Percentiles rank a stretch among this genome's conserved stretches.
Evolutionary conservation across 2,329 filamentous ascomycete species (phyloP).

Genomic region (Cercospora berteroae): DNA sequence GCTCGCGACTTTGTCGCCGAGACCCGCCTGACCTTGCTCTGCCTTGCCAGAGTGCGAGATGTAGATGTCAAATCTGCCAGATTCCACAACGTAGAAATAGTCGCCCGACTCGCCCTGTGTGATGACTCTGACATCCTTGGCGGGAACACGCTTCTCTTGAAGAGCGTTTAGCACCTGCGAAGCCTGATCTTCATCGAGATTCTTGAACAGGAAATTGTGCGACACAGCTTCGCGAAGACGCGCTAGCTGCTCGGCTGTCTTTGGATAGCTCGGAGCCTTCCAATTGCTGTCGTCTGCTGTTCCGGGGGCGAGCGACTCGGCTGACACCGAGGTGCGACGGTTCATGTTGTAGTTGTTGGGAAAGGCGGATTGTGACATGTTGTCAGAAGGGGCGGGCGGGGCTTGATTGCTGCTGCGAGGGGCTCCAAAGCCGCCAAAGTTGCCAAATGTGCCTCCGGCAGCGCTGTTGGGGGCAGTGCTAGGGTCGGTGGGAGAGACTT

Average conservation of each 20-base stretch:
- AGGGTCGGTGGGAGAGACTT: constrained; percentile 47
- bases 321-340: constrained; percentile 91
- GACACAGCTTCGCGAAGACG: constrained; percentile 79
- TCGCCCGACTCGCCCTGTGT: constrained; percentile 93
- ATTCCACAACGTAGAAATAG: constrained; percentile 96
- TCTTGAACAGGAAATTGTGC: constrained; percentile 89
- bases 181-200: constrained; percentile 91
- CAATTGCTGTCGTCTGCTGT: constrained; percentile 83
- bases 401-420: constrained; percentile 35
- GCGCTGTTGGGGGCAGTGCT: constrained; percentile 31
- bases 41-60: constrained; percentile 76
- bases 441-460: constrained; percentile 34
- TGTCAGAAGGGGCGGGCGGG: constrained; percentile 41
- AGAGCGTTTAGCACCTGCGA: constrained; percentile 83
- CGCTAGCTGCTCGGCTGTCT: constrained; percentile 74
- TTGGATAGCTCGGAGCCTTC: constrained; percentile 80
- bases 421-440: constrained; percentile 35
- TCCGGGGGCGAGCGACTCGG: constrained; percentile 89
- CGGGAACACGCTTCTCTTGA: constrained; percentile 91
- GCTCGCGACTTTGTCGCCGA: constrained; percentile 77
- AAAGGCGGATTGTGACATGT: constrained; percentile 64
- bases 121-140: constrained; percentile 87
- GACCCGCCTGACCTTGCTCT: constrained; percentile 75
- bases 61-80: constrained; percentile 84
- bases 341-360: constrained; percentile 92